These are phyloP conservation scores for Pachyrhizus erosus DNA, from an alignment of 306 rosid genomes.

Conservation along the genomic window DNA sequence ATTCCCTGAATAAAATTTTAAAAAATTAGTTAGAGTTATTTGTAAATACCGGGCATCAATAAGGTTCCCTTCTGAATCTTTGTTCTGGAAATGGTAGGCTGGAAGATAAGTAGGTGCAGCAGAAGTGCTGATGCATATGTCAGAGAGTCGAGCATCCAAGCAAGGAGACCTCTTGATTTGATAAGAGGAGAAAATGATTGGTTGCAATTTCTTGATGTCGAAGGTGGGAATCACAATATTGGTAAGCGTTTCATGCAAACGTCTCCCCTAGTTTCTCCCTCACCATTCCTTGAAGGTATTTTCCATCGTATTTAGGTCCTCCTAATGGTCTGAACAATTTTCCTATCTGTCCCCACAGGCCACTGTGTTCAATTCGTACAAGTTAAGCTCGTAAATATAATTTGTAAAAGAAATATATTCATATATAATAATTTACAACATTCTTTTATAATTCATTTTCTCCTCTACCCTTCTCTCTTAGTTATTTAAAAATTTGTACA, in stretches of 20 bases:
- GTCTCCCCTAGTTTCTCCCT: slow-evolving; percentile 63
- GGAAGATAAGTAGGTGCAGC: slow-evolving; percentile 70
- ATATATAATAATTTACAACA: too few relatives aligned
- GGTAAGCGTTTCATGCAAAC: slow-evolving; percentile 64
- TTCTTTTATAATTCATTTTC: too few relatives aligned
- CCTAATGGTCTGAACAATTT: slow-evolving; percentile 34
- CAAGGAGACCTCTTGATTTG: slow-evolving; percentile 40
- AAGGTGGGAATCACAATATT: slow-evolving; percentile 65
- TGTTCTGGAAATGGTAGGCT: slow-evolving; percentile 47
- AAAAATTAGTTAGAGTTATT: too few relatives aligned
- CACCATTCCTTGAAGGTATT: slow-evolving; percentile 57
- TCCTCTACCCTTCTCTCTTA: too few relatives aligned
- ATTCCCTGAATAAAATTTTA: too few relatives aligned
- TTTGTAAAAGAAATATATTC: too few relatives aligned
- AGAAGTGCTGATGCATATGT: slow-evolving; percentile 60
- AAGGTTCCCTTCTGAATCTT: slow-evolving; percentile 48
- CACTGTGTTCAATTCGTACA: too few relatives aligned
- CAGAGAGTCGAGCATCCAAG: slow-evolving; percentile 54
- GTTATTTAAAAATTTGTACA: too few relatives aligned
- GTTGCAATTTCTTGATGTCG: slow-evolving; percentile 60
- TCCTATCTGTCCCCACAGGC: neutral
- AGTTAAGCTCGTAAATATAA: too few relatives aligned
- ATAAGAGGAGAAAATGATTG: slow-evolving; percentile 56
- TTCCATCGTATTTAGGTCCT: slow-evolving; percentile 80
- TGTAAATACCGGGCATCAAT: slow-evolving; percentile 58